Evolutionary conservation across 352 stramenopile genomes (phyloP), one percentile per base, ranked within the genome.

Genomic region (Phytophthora citricola): DNA sequence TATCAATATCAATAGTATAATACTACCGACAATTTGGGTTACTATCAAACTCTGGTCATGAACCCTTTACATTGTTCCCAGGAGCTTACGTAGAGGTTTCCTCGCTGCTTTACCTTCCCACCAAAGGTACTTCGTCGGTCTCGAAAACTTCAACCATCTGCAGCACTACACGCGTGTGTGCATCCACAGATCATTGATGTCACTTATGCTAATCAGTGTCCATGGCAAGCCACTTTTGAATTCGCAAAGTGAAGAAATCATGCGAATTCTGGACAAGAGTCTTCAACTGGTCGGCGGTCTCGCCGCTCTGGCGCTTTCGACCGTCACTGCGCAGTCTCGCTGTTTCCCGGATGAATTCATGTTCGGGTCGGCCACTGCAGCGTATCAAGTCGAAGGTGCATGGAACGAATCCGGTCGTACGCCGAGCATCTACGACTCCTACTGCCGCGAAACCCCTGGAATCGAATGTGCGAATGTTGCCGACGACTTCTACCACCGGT

Each of bases 381-480:
- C 81, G 20, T 97, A 96, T 73, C 92, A 98, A 81, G 90, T 98
- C 31, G 95, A 98, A 81, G 95, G 93, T 24, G 92, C 75, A 2
- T 76, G 73, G 38, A 78, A 93, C 40, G 79, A 89, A 40, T 89
- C 79, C 29, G 91, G 89, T 17, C 75, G 90, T 12, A 90, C 85
- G 11, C 59, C 72, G 39, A 87, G 78, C 62, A 98, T 98, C 61
- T 98, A 95, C 91, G 94, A 98, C 78, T 85, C 79, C 15, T 98
- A 90, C 65, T 90, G 79, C 44, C 73, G 75, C 27, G 77, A 76
- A 27, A 68, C 85, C 6, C 69, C 79, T 14, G 69, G 91, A 72
- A 76, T 84, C 24, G 81, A 95, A 57, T 95, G 72, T n/a, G 93
- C 90, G 9, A 86, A 97, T 61, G 73, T 98, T 9, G 92, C 91